Conservation (phyloP, 345 rosid genomes). For the Anacardium occidentale region DNA sequence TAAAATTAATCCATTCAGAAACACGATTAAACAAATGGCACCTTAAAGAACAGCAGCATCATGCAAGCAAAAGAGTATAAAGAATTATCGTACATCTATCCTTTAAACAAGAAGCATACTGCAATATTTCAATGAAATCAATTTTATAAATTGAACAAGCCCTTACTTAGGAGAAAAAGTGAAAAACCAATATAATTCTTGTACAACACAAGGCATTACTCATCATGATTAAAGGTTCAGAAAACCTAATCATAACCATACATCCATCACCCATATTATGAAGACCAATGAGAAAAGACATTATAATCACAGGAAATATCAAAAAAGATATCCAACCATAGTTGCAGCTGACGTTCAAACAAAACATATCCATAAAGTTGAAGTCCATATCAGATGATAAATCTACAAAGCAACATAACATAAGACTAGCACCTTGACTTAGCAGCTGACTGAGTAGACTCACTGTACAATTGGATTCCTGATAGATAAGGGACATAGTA, state of each 20-base stretch:
- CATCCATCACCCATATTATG: background rate
- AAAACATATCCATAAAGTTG: background rate
- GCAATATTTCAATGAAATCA: background rate
- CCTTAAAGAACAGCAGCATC: background rate
- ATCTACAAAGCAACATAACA: background rate
- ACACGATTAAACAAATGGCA: background rate
- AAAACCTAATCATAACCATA: background rate
- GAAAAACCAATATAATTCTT: background rate
- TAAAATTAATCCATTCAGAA: background rate
- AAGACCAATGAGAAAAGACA: background rate
- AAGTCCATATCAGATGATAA: background rate
- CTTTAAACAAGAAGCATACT: background rate
- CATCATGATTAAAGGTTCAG: background rate
- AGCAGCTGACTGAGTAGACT: conserved; percentile 29
- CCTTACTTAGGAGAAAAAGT: background rate
- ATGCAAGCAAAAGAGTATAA: background rate
- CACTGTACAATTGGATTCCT: conserved; percentile 77
- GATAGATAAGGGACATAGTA: conserved; percentile 87
- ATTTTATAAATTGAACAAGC: background rate
- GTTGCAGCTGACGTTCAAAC: background rate
- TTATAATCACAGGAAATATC: background rate
- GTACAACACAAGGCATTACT: background rate
- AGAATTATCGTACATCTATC: background rate
- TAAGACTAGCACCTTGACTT: conserved; percentile 37
- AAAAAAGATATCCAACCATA: background rate